Evolutionary conservation across 2,329 filamentous ascomycete species (phyloP).

Genomic region (Coniosporium tulheliwenetii): DNA sequence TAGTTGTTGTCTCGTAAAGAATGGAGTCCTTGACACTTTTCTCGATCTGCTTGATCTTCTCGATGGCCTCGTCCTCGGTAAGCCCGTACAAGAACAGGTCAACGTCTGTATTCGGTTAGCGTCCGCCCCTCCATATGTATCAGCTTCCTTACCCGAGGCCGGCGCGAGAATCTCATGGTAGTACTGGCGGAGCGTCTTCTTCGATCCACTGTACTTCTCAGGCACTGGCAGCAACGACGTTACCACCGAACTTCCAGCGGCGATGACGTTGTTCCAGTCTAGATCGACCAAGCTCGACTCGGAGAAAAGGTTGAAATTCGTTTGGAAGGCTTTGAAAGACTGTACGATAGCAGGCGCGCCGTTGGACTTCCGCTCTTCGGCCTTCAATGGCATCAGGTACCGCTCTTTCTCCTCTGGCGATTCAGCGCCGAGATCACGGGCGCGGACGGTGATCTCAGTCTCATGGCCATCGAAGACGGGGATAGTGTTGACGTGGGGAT

Average conservation of each 20-base stretch:
- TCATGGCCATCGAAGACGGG: constrained; percentile 46
- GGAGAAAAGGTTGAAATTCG: constrained; percentile 69
- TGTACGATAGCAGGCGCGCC: constrained; percentile 53
- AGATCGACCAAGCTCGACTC: constrained; percentile 62
- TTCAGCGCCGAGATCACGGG: constrained; percentile 43
- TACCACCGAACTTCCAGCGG: constrained; percentile 64
- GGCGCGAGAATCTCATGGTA: constrained; percentile 72
- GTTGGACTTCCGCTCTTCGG: constrained; percentile 43
- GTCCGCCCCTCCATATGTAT: too few relatives aligned
- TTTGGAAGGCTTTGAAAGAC: constrained; percentile 53
- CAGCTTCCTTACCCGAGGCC: constrained; percentile 34
- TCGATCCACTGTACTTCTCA: constrained; percentile 32
- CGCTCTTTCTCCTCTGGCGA: constrained; percentile 41
- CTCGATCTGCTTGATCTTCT: constrained; percentile 78
- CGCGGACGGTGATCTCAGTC: constrained; percentile 42
- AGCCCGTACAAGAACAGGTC: constrained; percentile 76
- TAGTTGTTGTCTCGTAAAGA: constrained; percentile 66
- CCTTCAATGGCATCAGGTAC: constrained; percentile 54
- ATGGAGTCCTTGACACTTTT: constrained; percentile 58
- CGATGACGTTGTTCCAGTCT: constrained; percentile 72
- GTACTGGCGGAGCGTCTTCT: constrained; percentile 35
- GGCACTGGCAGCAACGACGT: constrained; percentile 55
- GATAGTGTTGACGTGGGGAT: constrained; percentile 46
- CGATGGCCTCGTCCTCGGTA: constrained; percentile 58
- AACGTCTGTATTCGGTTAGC: constrained; percentile 38